Percentiles rank a stretch among this genome's conserved stretches.
phyloP scores from a whole-genome alignment of 345 rosid species.

The Aquilaria malaccensis region DNA sequence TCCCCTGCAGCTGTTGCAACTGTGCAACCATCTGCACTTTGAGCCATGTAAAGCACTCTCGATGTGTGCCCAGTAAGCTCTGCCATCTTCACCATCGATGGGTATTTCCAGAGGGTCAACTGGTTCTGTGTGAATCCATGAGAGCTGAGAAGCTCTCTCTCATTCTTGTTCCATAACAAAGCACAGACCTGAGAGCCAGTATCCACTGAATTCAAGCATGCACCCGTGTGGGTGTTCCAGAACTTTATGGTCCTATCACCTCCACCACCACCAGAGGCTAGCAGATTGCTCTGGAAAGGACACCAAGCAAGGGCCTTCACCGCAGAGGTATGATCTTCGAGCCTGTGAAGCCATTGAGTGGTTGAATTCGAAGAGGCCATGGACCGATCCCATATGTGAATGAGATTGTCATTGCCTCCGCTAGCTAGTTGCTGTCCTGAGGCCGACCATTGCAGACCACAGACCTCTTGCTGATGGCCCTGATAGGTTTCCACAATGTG shows the following conservation, averaged over 20 bases:
- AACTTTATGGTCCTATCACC: slow-evolving; percentile 43
- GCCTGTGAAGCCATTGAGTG: slow-evolving; percentile 43
- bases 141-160: slow-evolving; percentile 45
- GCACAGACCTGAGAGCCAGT: slow-evolving; percentile 48
- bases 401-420: slow-evolving; percentile 42
- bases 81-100: slow-evolving; percentile 44
- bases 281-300: slow-evolving; percentile 46
- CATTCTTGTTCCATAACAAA: slow-evolving; percentile 45
- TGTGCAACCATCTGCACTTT: slow-evolving; percentile 60
- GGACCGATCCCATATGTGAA: slow-evolving; percentile 48
- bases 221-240: slow-evolving; percentile 46
- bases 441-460: slow-evolving; percentile 49
- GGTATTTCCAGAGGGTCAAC: slow-evolving; percentile 42
- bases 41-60: slow-evolving; percentile 47
- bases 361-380: slow-evolving; percentile 32
- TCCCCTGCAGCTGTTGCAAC: slow-evolving; percentile 70
- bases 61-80: slow-evolving; percentile 44
- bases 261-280: slow-evolving; percentile 52
- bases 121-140: slow-evolving; percentile 47
- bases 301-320: slow-evolving; percentile 63
- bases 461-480: slow-evolving; percentile 45
- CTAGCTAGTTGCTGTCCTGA: slow-evolving; percentile 49
- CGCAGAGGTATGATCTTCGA: slow-evolving; percentile 48
- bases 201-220: slow-evolving; percentile 44
- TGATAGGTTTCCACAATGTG: slow-evolving; percentile 37